Conservation (phyloP, 177 flowering plant genomes). For the Vitis hybrid region DNA sequence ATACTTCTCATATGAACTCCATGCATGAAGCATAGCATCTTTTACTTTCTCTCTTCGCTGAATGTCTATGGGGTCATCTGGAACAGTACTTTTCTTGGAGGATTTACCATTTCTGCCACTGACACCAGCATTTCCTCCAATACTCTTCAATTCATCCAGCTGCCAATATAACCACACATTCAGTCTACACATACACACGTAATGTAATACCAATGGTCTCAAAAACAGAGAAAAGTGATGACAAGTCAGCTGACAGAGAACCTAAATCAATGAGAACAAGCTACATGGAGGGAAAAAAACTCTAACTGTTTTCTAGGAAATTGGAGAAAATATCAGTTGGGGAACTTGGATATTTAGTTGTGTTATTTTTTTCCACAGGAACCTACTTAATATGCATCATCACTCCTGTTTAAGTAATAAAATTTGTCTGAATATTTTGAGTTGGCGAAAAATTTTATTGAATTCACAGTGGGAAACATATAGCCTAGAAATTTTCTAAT, state of each 20-base stretch:
- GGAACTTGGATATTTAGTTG: background rate
- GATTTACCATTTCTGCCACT: conserved; percentile 9
- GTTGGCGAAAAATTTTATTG: no score
- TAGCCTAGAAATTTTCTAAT: no score
- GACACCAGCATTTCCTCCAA: conserved; percentile 20
- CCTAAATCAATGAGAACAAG: background rate
- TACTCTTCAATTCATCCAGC: conserved; percentile 53
- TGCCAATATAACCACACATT: conserved; percentile 20
- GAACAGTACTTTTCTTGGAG: conserved; percentile 23
- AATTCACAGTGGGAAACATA: no score
- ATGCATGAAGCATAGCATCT: conserved; percentile 96
- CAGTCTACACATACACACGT: background rate
- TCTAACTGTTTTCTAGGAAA: background rate
- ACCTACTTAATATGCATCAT: no score
- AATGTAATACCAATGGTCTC: background rate
- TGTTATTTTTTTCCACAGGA: background rate
- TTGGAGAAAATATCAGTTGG: background rate
- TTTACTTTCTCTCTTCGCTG: conserved; percentile 81
- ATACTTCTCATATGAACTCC: conserved; percentile 89
- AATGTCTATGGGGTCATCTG: conserved; percentile 60
- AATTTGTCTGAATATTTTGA: no score
- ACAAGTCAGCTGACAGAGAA: background rate
- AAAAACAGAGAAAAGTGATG: background rate
- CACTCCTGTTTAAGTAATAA: no score
- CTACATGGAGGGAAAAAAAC: no score